Conservation (phyloP, 495 filamentous ascomycete genomes). For the Tuber umbilicatum region DNA sequence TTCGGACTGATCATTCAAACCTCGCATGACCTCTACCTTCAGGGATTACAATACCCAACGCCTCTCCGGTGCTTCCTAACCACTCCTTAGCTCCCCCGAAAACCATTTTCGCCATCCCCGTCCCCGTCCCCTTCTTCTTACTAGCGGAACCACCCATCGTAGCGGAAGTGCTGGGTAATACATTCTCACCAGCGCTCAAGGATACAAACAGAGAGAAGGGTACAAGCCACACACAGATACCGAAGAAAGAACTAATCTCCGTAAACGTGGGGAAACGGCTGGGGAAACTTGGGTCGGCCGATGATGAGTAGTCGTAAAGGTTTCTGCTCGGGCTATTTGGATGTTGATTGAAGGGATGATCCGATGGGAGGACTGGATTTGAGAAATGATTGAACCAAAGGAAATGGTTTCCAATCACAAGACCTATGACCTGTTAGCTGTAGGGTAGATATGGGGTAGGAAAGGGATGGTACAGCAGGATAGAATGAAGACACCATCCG, state of each 20-base stretch:
- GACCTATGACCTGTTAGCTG: slow-evolving; percentile 45
- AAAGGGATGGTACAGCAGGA: slow-evolving; percentile 59
- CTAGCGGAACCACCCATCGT: slow-evolving; percentile 52
- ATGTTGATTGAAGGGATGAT: slow-evolving; percentile 40
- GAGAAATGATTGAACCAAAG: slow-evolving; percentile 96
- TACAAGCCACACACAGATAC: slow-evolving; percentile 91
- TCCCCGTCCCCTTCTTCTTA: slow-evolving; percentile 54
- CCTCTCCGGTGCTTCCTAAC: slow-evolving; percentile 63
- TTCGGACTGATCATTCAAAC: slow-evolving; percentile 27
- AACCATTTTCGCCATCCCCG: slow-evolving; percentile 83
- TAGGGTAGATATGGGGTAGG: background rate
- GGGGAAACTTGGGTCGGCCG: slow-evolving; percentile 54
- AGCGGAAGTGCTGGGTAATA: slow-evolving; percentile 69
- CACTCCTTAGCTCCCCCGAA: slow-evolving; percentile 70
- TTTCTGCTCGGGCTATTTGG: slow-evolving; percentile 14
- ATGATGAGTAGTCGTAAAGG: slow-evolving; percentile 31
- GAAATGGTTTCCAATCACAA: slow-evolving; percentile 89
- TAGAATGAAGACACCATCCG: slow-evolving; percentile 77
- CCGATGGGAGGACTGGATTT: slow-evolving; percentile 48
- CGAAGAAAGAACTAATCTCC: slow-evolving; percentile 93
- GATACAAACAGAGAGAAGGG: slow-evolving; percentile 94
- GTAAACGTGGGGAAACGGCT: slow-evolving; percentile 74
- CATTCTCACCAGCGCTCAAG: slow-evolving; percentile 85
- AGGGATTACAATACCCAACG: slow-evolving; percentile 57
- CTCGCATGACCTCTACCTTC: slow-evolving; percentile 30